phyloP scores from a whole-genome alignment of 169 alveolate species.

The Eimeria zaria region DNA sequence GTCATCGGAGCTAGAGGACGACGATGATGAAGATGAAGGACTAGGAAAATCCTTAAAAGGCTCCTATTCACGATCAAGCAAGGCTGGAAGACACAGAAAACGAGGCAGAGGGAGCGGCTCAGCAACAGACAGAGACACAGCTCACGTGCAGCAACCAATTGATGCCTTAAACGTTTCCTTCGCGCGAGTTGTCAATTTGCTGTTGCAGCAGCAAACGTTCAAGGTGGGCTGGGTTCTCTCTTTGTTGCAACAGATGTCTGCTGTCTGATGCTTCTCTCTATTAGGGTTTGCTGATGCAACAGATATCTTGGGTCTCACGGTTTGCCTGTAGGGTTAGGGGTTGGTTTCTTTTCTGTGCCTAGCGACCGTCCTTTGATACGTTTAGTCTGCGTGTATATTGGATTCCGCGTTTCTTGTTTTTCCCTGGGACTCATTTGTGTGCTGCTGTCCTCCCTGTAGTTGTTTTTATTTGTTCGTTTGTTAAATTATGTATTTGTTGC shows the following conservation, averaged over 20 bases:
- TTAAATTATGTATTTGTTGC: neutral
- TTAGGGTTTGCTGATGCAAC: neutral
- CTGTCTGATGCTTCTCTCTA: neutral
- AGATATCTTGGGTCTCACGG: neutral
- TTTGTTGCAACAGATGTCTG: neutral
- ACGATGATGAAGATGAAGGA: conserved; percentile 15
- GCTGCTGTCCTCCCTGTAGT: neutral
- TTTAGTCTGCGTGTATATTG: neutral
- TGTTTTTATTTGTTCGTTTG: too few species aligned
- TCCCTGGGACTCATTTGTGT: neutral
- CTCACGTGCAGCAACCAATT: conserved; percentile 78
- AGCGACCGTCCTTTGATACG: neutral
- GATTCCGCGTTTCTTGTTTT: neutral
- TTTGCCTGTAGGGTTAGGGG: neutral
- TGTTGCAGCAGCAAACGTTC: conserved; percentile 83
- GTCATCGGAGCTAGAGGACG: neutral
- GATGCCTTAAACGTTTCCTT: conserved; percentile 87
- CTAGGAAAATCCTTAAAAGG: neutral
- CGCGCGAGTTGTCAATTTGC: conserved; percentile 86
- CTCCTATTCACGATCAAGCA: conserved; percentile 35
- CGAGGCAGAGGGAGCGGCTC: conserved; percentile 27
- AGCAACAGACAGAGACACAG: neutral
- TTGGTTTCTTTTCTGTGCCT: neutral
- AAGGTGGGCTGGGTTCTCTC: conserved; percentile 60
- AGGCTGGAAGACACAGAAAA: neutral